These are phyloP conservation scores for Lachancea cidri DNA, from an alignment of 805 yeast species.

Conservation along the genomic window DNA sequence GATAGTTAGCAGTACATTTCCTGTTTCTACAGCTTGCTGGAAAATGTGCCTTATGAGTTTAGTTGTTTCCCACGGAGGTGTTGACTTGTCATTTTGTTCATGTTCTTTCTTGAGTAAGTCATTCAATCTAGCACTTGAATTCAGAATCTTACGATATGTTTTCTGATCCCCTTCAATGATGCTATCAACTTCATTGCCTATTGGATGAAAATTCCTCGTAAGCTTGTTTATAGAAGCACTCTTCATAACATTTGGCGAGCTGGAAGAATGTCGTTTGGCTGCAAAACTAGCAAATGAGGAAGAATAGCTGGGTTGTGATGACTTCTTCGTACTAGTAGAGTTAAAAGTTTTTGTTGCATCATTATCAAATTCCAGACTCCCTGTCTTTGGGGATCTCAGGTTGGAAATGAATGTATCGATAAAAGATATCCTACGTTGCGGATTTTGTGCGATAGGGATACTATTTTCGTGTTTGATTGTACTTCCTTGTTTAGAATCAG, in stretches of 20 bases:
- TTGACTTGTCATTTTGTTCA: background rate
- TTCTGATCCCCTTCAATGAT: background rate
- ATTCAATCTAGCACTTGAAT: background rate
- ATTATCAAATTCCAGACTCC: conserved; percentile 6
- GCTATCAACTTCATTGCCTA: background rate
- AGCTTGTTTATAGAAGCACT: background rate
- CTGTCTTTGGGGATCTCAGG: conserved; percentile 17
- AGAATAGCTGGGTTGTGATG: conserved; percentile 9
- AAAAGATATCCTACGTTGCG: conserved; percentile 25
- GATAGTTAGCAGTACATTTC: conserved; percentile 28
- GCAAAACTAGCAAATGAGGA: conserved; percentile 7
- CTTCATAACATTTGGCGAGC: conserved; percentile 1
- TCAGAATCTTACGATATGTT: background rate
- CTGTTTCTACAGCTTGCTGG: conserved; percentile 28
- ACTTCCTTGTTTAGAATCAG: background rate
- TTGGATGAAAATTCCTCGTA: background rate
- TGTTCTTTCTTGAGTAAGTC: background rate
- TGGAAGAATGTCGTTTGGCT: background rate
- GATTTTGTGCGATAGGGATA: conserved; percentile 21
- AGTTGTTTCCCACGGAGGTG: conserved; percentile 31
- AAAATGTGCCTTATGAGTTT: conserved; percentile 27
- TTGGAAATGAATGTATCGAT: conserved; percentile 31
- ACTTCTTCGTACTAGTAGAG: conserved; percentile 7
- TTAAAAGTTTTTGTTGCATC: background rate
- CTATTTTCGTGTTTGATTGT: conserved; percentile 5